Evolutionary conservation across 1,139 yeast species (phyloP).

Genomic region (Blastobotrys raffinosifermentans): DNA sequence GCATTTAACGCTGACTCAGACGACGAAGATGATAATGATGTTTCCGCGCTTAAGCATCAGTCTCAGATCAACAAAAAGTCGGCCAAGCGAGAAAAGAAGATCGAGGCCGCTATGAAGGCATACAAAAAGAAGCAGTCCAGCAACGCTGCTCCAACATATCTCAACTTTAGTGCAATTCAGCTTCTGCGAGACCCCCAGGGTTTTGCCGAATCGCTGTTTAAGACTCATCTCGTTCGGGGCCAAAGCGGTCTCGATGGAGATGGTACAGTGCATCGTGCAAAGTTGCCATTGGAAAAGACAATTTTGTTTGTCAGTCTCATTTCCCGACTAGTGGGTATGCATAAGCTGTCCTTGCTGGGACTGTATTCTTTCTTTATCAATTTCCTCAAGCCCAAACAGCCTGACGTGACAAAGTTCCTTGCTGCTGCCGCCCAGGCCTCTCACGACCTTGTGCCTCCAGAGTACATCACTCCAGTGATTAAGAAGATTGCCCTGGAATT

Average conservation of each 20-base stretch:
- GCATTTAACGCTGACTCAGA: conserved; percentile 65
- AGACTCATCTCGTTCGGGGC: conserved; percentile 47
- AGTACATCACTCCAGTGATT: conserved; percentile 67
- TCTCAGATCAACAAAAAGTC: conserved; percentile 79
- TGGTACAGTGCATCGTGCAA: conserved; percentile 22
- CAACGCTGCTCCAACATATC: conserved; percentile 53
- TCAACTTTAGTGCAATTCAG: conserved; percentile 93
- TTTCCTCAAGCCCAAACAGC: conserved; percentile 88
- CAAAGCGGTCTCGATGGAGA: conserved; percentile 8
- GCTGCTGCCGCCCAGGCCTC: conserved; percentile 97
- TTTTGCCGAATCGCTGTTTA: conserved; percentile 80
- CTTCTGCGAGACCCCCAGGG: conserved; percentile 95
- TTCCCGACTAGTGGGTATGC: conserved; percentile 87
- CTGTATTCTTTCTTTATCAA: conserved; percentile 82
- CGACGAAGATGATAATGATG: conserved; percentile 47
- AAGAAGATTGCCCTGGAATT: conserved; percentile 95
- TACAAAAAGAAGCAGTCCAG: conserved; percentile 52
- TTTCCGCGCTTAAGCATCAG: conserved; percentile 62
- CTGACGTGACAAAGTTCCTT: conserved; percentile 89
- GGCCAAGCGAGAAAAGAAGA: conserved; percentile 69
- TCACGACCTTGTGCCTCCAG: conserved; percentile 97
- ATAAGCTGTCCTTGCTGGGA: conserved; percentile 84
- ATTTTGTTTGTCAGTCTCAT: conserved; percentile 80
- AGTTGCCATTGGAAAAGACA: conserved; percentile 79
- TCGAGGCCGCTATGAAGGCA: conserved; percentile 64